Base-by-base conservation (phyloP, 371 early-diverging fungal species). In the Capniomyces stellatus region DNA sequence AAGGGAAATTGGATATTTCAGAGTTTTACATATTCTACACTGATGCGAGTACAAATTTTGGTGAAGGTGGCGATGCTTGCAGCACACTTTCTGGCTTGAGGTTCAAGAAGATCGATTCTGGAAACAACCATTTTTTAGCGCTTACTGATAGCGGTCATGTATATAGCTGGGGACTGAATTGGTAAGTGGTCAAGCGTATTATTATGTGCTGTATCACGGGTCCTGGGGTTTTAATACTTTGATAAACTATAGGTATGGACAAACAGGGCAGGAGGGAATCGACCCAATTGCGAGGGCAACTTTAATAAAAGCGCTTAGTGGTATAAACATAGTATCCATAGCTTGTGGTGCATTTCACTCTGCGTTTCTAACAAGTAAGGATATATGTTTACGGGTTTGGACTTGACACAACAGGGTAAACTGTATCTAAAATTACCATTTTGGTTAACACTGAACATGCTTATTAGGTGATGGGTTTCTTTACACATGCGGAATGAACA, bases 331-430 rank as follows among this genome's bases (percentile, higher is more conserved):
- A 49, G 28, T 24, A 49, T 3, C 3, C 6, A 29, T 49, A 24
- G 73, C 71, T 8, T 79, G 77, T 55, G 82, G 82, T 0, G 75
- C 76, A 54, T 47, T 70, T 35, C 75, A 73, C 60, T 70, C 75
- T 1, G 44, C 71, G 1, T 54, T 77, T 18, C 39, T 71, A 27
- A 69, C 71, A 18, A 30, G 58, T 35, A 35, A 35, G 15, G 35
- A 35, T 35, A 35, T 35, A 35, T 15, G 35, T 35, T 6, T 35
- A 15, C 15, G 15, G 35, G 10, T 35, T 35, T 35, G 6, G 35
- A 15, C 15, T 6, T 35, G 6, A 15, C 35, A 10, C 10, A 15
- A 10, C 6, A 35, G 35, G 15, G 15, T 35, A 6, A 6, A 6
- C 6, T 35, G 6, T 15, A 10, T 15, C 35, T 10, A 15, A 6